Evolutionary conservation across 1,284 basidiomycete species (phyloP), one percentile per base, ranked within the genome.

Genomic region (Mrakiaceae sp.): DNA sequence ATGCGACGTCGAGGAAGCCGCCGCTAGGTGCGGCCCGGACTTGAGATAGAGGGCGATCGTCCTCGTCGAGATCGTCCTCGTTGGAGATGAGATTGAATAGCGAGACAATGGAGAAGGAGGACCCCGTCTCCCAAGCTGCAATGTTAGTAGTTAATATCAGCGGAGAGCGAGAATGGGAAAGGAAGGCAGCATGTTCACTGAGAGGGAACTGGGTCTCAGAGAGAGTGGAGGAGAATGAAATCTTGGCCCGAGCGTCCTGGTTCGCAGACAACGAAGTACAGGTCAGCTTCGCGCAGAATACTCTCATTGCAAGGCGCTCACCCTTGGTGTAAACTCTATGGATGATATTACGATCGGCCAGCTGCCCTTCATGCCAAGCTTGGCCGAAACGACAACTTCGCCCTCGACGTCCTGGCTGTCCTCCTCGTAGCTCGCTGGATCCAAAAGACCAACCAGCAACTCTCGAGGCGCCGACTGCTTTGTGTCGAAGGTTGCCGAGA

Each of bases 51-150:
- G 62, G 69, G 8, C 75, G 73, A 12, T 75, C 72, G 9, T 73
- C 72, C 27, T 68, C 67, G 16, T 75, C 70, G 16, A 76, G 71
- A n/a, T 80, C 79, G 27, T 81, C 81, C 27, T 74, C 75, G 14
- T 75, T 69, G 14, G 40, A 51, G 14, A 16, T 49, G 55, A 78
- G 78, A 46, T 71, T 68, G n/a, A 87, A 74, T 8, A 79, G 79
- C 68, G 82, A 84, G 10, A 80, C 70, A 43, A 83, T 79, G 47
- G 79, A 80, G 66, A 87, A 82, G 67, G 82, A 80, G 70, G 89
- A 87, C 0, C 84, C 84, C 6, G 81, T 72, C 8, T 81, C 72
- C 75, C 83, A 86, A 65, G 84, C 86, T 87, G 66, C 16, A 43
- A 47, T 27, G 27, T 27, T 27, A 27, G 27, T 27, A 27, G 5